phyloP scores from a whole-genome alignment of 2,329 filamentous ascomycete species.

The Eurotiales sp. region DNA sequence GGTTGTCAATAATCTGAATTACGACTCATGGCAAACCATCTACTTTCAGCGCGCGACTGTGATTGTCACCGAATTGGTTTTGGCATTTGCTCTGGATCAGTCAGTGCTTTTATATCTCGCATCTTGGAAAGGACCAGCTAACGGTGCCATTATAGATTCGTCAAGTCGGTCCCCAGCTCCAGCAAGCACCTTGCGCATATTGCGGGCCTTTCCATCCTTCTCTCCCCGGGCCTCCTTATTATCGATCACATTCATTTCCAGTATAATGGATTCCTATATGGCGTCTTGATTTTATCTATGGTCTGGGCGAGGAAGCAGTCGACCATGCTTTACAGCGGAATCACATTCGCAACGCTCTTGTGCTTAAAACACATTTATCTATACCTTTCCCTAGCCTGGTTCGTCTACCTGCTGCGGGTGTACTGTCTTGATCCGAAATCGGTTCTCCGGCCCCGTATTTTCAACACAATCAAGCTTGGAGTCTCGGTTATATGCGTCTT shows the following conservation, averaged over 20 bases:
- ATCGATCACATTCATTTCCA: conserved; percentile 99
- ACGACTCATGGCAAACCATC: conserved; percentile 89
- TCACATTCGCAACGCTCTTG: conserved; percentile 77
- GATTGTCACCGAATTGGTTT: conserved; percentile 75
- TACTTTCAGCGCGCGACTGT: conserved; percentile 93
- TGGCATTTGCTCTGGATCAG: conserved; percentile 77
- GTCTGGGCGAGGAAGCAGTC: conserved; percentile 73
- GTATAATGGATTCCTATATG: conserved; percentile 97
- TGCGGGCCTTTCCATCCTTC: conserved; percentile 79
- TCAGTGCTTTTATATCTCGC: conserved; percentile 44
- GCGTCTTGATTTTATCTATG: conserved; percentile 80
- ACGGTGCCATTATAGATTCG: conserved; percentile 54
- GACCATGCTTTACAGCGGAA: conserved; percentile 71
- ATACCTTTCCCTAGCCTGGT: conserved; percentile 93
- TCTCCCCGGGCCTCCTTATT: conserved; percentile 89
- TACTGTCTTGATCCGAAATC: conserved; percentile 82
- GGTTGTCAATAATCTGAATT: conserved; percentile 71
- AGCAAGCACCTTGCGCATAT: conserved; percentile 78
- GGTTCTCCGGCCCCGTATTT: conserved; percentile 69
- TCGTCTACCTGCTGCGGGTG: conserved; percentile 81
- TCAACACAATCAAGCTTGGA: conserved; percentile 81
- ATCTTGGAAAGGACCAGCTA: not conserved
- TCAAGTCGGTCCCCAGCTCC: conserved; percentile 63
- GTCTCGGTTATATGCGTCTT: conserved; percentile 68
- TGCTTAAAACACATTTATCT: conserved; percentile 99